Base-by-base conservation (phyloP, 768 basidiomycete species). In the Collybiopsis luxurians region DNA sequence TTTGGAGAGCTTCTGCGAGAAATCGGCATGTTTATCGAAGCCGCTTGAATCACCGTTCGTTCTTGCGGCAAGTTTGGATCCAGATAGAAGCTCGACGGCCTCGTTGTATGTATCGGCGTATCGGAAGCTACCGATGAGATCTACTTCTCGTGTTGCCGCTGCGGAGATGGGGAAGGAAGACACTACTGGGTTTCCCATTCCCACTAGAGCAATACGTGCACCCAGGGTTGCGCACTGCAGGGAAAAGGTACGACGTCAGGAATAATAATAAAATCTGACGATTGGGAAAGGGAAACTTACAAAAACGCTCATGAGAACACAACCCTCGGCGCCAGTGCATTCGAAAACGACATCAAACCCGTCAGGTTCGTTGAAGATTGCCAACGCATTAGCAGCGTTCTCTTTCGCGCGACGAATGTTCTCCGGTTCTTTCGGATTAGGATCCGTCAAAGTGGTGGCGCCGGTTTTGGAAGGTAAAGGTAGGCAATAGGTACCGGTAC, bases 341-440 rank as follows among this genome's bases (percentile, higher is more conserved):
- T 98, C 95, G 66, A 95, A 91, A 48, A 98, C 88, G 66, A 91
- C 78, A 69, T 97, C 94, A 72, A 93, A 96, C 28, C 96, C 96
- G 26, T 92, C 86, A 23, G 77, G 76, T 58, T 79, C 73, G 58
- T 71, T 75, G 66, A 92, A 90, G 53, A 76, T 69, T 48, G 73
- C 65, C 56, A 92, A 75, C 5, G 82, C 79, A 7, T 69, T 65
- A 40, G 74, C 69, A 7, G 82, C 76, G 61, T 71, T 80, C 57
- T 85, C 83, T 69, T 83, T 84, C n/a, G 86, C 85, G 5, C 75
- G 75, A 49, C 77, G 76, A 51, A 83, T 81, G 66, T 76, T 79
- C 59, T 85, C 86, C 40, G 84, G 83, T 55, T 71, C 34, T 28
- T 48, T 49, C 65, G 7, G 77, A 79, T 69, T 80, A 76, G 44